Evolutionary conservation across 1,284 basidiomycete species (phyloP).

Genomic region (Moesziomyces sp.): DNA sequence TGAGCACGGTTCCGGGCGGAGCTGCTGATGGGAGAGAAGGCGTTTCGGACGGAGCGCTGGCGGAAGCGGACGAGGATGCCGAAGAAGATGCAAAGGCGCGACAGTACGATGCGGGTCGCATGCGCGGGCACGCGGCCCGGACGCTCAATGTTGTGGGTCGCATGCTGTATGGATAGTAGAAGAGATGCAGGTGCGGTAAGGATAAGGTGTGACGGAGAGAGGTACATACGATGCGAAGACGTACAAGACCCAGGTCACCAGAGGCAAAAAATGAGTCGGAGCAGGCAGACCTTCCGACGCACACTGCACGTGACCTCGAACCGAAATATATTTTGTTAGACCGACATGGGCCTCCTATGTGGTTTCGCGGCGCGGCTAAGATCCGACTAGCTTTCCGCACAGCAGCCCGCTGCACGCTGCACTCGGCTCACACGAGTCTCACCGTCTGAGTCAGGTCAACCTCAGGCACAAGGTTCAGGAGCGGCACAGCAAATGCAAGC

Average conservation of each 20-base stretch:
- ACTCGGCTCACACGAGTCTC: background rate
- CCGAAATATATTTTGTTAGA: background rate
- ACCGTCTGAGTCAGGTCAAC: too few species aligned
- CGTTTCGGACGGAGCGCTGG: slow-evolving; percentile 16
- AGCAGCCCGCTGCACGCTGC: too few species aligned
- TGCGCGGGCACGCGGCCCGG: slow-evolving; percentile 20
- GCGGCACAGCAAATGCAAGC: too few species aligned
- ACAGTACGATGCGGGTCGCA: slow-evolving; percentile 11
- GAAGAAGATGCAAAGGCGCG: slow-evolving; percentile 33
- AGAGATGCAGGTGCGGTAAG: background rate
- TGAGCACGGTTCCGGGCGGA: slow-evolving; percentile 77
- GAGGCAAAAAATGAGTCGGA: background rate
- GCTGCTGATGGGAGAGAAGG: slow-evolving; percentile 55
- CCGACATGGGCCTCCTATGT: too few species aligned
- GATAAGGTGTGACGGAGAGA: background rate
- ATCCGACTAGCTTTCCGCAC: too few species aligned
- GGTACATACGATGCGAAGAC: too few species aligned
- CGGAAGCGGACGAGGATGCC: slow-evolving; percentile 7
- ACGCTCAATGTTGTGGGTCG: slow-evolving; percentile 13
- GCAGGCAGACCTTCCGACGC: background rate
- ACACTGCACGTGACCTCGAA: background rate
- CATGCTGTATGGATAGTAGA: slow-evolving; percentile 2
- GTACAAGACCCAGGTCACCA: background rate
- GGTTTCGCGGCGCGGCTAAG: too few species aligned
- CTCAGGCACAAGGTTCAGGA: too few species aligned